A percentile compares a stretch with the other conserved stretches of the same genome.
Evolutionary conservation across 1,284 basidiomycete species (phyloP).

Genomic region (Ustilago sp.): DNA sequence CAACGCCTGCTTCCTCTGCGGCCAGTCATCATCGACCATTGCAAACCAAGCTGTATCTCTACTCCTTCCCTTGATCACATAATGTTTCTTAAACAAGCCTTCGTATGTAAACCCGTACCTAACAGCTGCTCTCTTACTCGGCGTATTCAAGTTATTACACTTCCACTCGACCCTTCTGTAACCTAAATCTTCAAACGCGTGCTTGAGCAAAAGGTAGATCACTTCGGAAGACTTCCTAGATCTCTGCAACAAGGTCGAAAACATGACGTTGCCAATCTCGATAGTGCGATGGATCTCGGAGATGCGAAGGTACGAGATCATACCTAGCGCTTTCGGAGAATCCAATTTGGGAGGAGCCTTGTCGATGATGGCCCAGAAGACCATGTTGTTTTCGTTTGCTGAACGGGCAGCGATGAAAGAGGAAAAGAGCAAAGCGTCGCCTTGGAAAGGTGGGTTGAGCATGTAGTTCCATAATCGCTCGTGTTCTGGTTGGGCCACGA

Average conservation of each 20-base stretch:
- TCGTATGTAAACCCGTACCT: slow-evolving; percentile 57
- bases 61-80: slow-evolving; percentile 49
- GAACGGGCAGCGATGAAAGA: slow-evolving; percentile 14
- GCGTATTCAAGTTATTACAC: slow-evolving; percentile 51
- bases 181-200: slow-evolving; percentile 42
- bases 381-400: slow-evolving; percentile 28
- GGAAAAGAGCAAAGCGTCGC: slow-evolving; percentile 18
- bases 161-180: slow-evolving; percentile 62
- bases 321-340: slow-evolving; percentile 19
- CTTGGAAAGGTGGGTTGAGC: slow-evolving; percentile 31
- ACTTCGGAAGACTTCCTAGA: slow-evolving; percentile 50
- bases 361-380: slow-evolving; percentile 43
- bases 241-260: slow-evolving; percentile 41
- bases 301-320: slow-evolving; percentile 42
- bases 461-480: slow-evolving; percentile 44
- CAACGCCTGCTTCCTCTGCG: slow-evolving; percentile 34
- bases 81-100: slow-evolving; percentile 51
- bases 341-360: slow-evolving; percentile 7
- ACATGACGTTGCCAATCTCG: slow-evolving; percentile 59
- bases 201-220: slow-evolving; percentile 39
- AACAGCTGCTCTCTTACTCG: slow-evolving; percentile 50
- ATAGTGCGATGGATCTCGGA: slow-evolving; percentile 30
- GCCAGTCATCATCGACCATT: slow-evolving; percentile 60
- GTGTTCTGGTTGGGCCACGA: slow-evolving; percentile 32
- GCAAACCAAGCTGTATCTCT: slow-evolving; percentile 60